These are phyloP conservation scores for Kappamyces sp. DNA, from an alignment of 192 early-diverging fungal genomes.

Conservation along the genomic window DNA sequence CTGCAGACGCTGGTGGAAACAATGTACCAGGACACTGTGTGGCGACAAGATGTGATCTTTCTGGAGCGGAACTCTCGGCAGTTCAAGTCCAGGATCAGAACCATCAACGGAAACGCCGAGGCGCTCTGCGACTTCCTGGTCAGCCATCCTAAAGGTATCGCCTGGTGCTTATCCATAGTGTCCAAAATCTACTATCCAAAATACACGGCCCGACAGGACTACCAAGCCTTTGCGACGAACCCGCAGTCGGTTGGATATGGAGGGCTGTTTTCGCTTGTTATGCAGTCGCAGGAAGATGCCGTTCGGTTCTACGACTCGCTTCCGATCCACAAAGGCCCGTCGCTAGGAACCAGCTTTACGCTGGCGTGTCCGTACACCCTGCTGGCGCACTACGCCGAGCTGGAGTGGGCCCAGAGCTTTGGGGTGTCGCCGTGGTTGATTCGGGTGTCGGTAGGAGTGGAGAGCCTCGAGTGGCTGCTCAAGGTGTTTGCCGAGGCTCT, in stretches of 20 bases:
- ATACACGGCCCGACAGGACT: slow-evolving; percentile 62
- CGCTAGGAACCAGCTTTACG: slow-evolving; percentile 95
- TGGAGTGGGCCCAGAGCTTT: slow-evolving; percentile 85
- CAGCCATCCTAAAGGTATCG: slow-evolving; percentile 64
- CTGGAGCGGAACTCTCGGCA: slow-evolving; percentile 91
- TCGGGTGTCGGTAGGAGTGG: slow-evolving; percentile 85
- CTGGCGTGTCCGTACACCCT: slow-evolving; percentile 91
- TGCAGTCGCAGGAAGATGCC: slow-evolving; percentile 52
- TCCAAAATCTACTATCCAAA: slow-evolving; percentile 78
- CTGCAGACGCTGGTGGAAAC: slow-evolving; percentile 49
- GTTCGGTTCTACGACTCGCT: slow-evolving; percentile 75
- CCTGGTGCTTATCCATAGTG: slow-evolving; percentile 46
- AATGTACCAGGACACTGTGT: slow-evolving; percentile 77
- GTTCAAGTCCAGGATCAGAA: slow-evolving; percentile 65
- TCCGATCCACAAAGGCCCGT: slow-evolving; percentile 84
- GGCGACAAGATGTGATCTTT: slow-evolving; percentile 91
- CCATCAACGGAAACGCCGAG: slow-evolving; percentile 79
- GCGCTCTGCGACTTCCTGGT: slow-evolving; percentile 64
- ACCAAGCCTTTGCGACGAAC: slow-evolving; percentile 44
- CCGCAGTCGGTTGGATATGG: slow-evolving; percentile 68
- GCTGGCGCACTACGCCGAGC: slow-evolving; percentile 88
- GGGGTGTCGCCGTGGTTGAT: slow-evolving; percentile 72
- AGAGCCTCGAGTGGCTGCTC: slow-evolving; percentile 66
- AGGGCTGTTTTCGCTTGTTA: slow-evolving; percentile 77
- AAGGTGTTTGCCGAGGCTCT: slow-evolving; percentile 67